Conservation (phyloP, 1,284 basidiomycete genomes). For the Fomitiporia mediterranea region DNA sequence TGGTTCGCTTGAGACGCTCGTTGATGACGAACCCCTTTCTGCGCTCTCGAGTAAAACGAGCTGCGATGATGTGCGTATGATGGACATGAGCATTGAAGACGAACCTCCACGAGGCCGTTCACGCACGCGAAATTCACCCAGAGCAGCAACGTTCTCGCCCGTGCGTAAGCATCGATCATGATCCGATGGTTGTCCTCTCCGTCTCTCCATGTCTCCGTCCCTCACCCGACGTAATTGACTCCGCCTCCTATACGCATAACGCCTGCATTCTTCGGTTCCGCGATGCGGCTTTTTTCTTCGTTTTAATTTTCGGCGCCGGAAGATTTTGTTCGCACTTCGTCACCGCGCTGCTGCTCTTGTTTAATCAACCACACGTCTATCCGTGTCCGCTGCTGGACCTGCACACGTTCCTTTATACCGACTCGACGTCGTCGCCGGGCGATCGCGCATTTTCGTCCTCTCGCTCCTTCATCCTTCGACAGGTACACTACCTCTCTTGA, state of each 20-base stretch:
- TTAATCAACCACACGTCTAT: too few relatives aligned
- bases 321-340: too few relatives aligned
- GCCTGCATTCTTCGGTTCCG: background rate
- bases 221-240: background rate
- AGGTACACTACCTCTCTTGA: constrained; percentile 2
- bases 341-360: background rate
- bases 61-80: background rate
- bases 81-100: constrained; percentile 3
- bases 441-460: background rate
- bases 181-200: background rate
- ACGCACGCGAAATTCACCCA: constrained; percentile 13
- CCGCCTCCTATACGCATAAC: too few relatives aligned
- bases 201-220: background rate
- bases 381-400: background rate
- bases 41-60: constrained; percentile 1
- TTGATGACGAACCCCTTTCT: constrained; percentile 3
- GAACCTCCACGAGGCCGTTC: constrained; percentile 17
- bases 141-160: constrained; percentile 9
- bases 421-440: constrained; percentile 2
- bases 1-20: constrained; percentile 10
- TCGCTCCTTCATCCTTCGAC: constrained; percentile 15
- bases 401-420: background rate
- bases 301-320: background rate
- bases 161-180: constrained; percentile 6
- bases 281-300: constrained; percentile 5